Evolutionary conservation across 169 alveolate genomes (phyloP), one percentile per base, ranked within the genome.

Genomic region (Cryptosporidium andersoni): DNA sequence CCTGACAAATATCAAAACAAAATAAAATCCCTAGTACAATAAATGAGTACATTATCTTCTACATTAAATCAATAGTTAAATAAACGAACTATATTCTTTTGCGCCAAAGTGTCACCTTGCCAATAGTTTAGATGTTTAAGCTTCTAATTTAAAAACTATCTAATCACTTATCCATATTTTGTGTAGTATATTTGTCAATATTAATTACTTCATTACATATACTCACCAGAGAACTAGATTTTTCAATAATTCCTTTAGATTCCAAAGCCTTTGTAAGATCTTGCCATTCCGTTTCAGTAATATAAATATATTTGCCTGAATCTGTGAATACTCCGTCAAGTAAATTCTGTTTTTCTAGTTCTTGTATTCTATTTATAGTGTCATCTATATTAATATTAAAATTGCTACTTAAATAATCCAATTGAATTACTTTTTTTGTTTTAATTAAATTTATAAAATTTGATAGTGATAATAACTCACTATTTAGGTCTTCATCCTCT

Each of bases 251-350:
- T 25, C 81, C 81, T 40, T 66, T 8, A 8, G 47, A 14, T 9
- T 34, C 42, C 47, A 66, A 49, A 34, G 9, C 9, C n/a, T 11
- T 7, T 2, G 14, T 48, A 4, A 66, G 16, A 6, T 5, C 5
- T 3, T 66, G 51, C 81, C 81, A 66, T 37, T 66, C 81, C n/a
- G 36, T 25, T 36, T 66, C 81, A 7, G 34, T 36, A 42, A 66
- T 66, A 39, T 36, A 66, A 34, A 66, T 66, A 36, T 66, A 66
- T 66, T 66, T 34, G 11, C 81, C 81, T 49, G 47, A 49, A 36
- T 66, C 81, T 5, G 81, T 66, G 9, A 66, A 40, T 9, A 66
- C 51, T 4, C 81, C 81, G 16, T 66, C 81, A 45, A 66, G 47
- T n/a, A 66, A 11, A 12, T 16, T 36, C 51, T 66, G 81, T 6